A percentile compares a stretch with the other conserved stretches of the same genome.
These are phyloP conservation scores for Quercus variabilis DNA, from an alignment of 306 rosid species.

Conservation along the genomic window DNA sequence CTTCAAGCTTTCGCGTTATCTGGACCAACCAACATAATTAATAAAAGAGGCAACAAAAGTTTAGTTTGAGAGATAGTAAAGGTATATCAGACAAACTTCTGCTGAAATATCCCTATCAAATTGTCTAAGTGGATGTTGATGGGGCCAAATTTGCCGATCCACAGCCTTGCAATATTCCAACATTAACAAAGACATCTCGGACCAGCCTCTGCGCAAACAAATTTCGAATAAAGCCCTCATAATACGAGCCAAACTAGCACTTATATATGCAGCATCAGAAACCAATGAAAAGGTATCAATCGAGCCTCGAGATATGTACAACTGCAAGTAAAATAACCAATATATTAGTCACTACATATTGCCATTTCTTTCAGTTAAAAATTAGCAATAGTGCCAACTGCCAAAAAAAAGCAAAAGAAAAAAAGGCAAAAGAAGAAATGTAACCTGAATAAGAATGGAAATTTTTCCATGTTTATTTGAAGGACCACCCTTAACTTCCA, in stretches of 20 bases:
- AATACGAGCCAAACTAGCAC: constrained; percentile 98
- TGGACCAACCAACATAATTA: constrained; percentile 30
- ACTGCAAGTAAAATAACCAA: constrained; percentile 49
- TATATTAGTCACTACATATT: constrained; percentile 10
- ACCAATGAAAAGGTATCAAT: constrained; percentile 81
- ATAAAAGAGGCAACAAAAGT: constrained; percentile 18
- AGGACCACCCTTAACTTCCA: constrained; percentile 94
- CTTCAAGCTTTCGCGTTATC: constrained; percentile 84
- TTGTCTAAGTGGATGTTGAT: constrained; percentile 91
- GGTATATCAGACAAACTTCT: constrained; percentile 53
- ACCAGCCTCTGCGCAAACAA: constrained; percentile 91
- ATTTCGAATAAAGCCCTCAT: constrained; percentile 92
- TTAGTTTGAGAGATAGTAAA: constrained; percentile 19
- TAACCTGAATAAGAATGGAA: constrained; percentile 91
- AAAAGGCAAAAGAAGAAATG: not conserved
- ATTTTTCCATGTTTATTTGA: constrained; percentile 94
- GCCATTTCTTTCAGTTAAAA: constrained; percentile 1
- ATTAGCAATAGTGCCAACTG: not conserved
- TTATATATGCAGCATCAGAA: constrained; percentile 93
- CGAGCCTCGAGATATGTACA: constrained; percentile 90
- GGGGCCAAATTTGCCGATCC: constrained; percentile 97
- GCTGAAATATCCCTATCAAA: constrained; percentile 81
- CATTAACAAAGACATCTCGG: constrained; percentile 88
- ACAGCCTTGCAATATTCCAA: constrained; percentile 97
- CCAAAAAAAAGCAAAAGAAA: constrained; percentile 12